Percentiles rank a stretch among this genome's conserved stretches.
phyloP scores from a whole-genome alignment of 2,329 filamentous ascomycete genomes.

The Aspergillus tanneri region DNA sequence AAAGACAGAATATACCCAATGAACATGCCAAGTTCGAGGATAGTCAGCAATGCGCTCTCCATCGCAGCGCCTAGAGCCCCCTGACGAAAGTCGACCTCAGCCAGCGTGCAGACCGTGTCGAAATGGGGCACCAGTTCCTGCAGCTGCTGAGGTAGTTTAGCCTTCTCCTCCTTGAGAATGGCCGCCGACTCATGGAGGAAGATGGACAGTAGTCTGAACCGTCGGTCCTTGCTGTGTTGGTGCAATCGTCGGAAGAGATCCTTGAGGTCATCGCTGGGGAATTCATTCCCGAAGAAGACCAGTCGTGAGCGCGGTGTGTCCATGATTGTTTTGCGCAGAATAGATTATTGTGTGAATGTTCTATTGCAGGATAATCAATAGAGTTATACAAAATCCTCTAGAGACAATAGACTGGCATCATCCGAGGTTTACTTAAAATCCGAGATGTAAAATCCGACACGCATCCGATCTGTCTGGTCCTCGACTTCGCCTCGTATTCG shows the following conservation, averaged over 20 bases:
- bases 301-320: no score
- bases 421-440: no score
- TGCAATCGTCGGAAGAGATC: slow-evolving; percentile 44
- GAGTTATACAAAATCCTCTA: no score
- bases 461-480: no score
- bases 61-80: slow-evolving; percentile 46
- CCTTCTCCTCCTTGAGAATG: slow-evolving; percentile 44
- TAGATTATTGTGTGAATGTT: no score
- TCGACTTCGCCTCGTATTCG: no score
- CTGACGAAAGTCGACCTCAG: slow-evolving; percentile 33
- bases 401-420: no score
- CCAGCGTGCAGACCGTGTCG: slow-evolving; percentile 12
- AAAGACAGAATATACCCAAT: slow-evolving; percentile 46
- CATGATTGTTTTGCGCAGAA: no score
- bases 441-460: no score
- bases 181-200: slow-evolving; percentile 46
- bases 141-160: slow-evolving; percentile 18
- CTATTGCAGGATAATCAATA: no score
- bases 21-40: slow-evolving; percentile 43
- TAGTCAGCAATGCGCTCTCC: slow-evolving; percentile 46
- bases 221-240: slow-evolving; percentile 41
- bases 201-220: slow-evolving; percentile 36
- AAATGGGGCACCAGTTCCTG: slow-evolving; percentile 23
- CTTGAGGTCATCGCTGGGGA: slow-evolving; percentile 48
- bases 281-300: slow-evolving; percentile 51